phyloP scores from a whole-genome alignment of 2,329 filamentous ascomycete genomes.

The Xylariaceae sp. region DNA sequence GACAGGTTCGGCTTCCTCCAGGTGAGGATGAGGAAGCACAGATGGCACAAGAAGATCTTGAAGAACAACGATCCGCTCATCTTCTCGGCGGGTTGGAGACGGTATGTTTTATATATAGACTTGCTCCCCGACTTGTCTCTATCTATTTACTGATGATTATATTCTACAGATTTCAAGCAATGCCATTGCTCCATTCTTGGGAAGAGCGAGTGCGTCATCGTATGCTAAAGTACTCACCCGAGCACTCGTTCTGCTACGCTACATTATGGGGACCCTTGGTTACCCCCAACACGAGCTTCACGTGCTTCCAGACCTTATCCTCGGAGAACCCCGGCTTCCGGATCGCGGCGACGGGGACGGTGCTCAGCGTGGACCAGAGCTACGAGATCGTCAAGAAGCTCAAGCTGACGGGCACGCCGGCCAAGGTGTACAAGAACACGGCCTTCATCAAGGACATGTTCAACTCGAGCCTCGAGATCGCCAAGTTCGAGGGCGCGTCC shows the following conservation, averaged over 20 bases:
- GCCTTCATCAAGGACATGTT: slow-evolving; percentile 99
- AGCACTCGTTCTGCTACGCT: slow-evolving; percentile 98
- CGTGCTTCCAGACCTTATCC: slow-evolving; percentile 84
- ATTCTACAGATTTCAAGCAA: slow-evolving; percentile 17
- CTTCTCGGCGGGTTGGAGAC: slow-evolving; percentile 91
- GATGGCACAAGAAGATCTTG: slow-evolving; percentile 98
- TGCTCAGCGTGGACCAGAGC: slow-evolving; percentile 89
- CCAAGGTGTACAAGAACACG: slow-evolving; percentile 72
- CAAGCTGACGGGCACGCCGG: slow-evolving; percentile 86
- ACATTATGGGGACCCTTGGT: slow-evolving; percentile 94
- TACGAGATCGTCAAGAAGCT: slow-evolving; percentile 99
- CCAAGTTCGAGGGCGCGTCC: slow-evolving; percentile 94
- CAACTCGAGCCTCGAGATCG: slow-evolving; percentile 83
- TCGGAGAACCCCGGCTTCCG: slow-evolving; percentile 84
- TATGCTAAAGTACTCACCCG: slow-evolving; percentile 98
- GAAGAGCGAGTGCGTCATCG: slow-evolving; percentile 71
- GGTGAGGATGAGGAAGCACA: slow-evolving; percentile 90
- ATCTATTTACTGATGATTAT: slow-evolving; percentile 8
- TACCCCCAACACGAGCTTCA: slow-evolving; percentile 93
- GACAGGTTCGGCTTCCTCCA: slow-evolving; percentile 95
- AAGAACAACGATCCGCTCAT: slow-evolving; percentile 98
- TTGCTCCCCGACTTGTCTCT: no score
- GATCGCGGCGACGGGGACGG: slow-evolving; percentile 88
- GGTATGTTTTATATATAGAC: slow-evolving; percentile 57
- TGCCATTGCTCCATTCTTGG: slow-evolving; percentile 19